Evolutionary conservation across 2,329 filamentous ascomycete genomes (phyloP), one percentile per base, ranked within the genome.

Genomic region (Monosporascus ibericus): DNA sequence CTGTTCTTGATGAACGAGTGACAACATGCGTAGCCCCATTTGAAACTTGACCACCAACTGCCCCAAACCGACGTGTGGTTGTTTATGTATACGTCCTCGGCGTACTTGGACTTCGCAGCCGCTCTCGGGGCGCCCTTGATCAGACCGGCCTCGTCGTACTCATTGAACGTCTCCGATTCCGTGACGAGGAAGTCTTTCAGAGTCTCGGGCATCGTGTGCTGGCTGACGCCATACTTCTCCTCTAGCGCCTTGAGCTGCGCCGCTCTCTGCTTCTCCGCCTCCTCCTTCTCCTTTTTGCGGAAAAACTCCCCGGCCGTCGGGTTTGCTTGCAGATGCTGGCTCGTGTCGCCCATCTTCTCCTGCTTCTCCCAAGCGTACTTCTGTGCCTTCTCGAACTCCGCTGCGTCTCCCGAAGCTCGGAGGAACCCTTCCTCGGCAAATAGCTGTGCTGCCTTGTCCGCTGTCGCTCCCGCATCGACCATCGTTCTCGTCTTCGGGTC

Each of bases 1-100:
- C 91, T 96, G 71, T 99, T 97, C 73, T 95, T 96, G 57, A 95
- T 82, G 22, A 85, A 86, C 0, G 91, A 96, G 68, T 95, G 91
- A 75, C 94, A 99, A 70, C 94, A 99, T 22, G 88, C 82, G 70
- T 96, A 99, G 1, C 94, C 94, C 94, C 94, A 99, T 70, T 87
- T 82, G 73, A 96, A 97, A 65, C 90, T 85, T 50, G 85, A 82
- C 94, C 94, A 99, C 94, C 94, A 99, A 64, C 91, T 96, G 48
- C 94, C 94, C 89, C 91, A 99, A 3, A 96, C 86, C 0, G 87
- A 86, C 3, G 84, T 90, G 72, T 99, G 94, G 65, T 99, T 99
- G 74, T 95, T 92, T 68, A 87, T 81, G 50, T 88, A 75, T 1
- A 96, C 78, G 63, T 99, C 90, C 66, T 99, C 94, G 5, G 85